phyloP scores from a whole-genome alignment of 768 basidiomycete species.

The Boletus subcaerulescens region DNA sequence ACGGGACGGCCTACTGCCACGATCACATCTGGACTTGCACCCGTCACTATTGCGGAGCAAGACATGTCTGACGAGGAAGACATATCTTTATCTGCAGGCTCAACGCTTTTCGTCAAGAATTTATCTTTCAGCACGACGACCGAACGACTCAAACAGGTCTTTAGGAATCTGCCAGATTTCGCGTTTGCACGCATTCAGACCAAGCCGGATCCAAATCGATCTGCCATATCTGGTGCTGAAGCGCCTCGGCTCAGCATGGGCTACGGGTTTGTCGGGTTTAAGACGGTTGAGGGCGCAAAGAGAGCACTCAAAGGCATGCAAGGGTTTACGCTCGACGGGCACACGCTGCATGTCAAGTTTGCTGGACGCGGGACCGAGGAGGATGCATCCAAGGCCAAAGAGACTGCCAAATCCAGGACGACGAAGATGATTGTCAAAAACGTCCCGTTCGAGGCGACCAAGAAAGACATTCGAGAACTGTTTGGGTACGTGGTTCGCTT shows the following conservation, averaged over 20 bases:
- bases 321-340: conserved; percentile 83
- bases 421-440: conserved; percentile 99
- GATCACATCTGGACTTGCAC: conserved; percentile 22
- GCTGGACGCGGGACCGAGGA: conserved; percentile 77
- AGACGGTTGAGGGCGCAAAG: conserved; percentile 66
- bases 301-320: conserved; percentile 75
- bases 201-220: conserved; percentile 81
- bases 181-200: conserved; percentile 88
- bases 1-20: conserved; percentile 7
- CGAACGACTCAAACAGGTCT: conserved; percentile 64
- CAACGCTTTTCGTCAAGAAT: conserved; percentile 94
- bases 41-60: conserved; percentile 46
- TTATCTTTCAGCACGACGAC: conserved; percentile 88
- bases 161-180: conserved; percentile 75
- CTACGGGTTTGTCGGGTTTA: conserved; percentile 94
- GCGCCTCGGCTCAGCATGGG: conserved; percentile 82
- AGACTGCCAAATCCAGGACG: conserved; percentile 53
- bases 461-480: conserved; percentile 86
- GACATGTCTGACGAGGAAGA: conserved; percentile 34
- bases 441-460: conserved; percentile 92
- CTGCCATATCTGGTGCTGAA: conserved; percentile 29
- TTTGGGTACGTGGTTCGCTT: conserved; percentile 65
- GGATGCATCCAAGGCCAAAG: conserved; percentile 42
- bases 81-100: conserved; percentile 54
- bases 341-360: conserved; percentile 78